phyloP scores from a whole-genome alignment of 257 asterid genomes.

The Ilex asprella region DNA sequence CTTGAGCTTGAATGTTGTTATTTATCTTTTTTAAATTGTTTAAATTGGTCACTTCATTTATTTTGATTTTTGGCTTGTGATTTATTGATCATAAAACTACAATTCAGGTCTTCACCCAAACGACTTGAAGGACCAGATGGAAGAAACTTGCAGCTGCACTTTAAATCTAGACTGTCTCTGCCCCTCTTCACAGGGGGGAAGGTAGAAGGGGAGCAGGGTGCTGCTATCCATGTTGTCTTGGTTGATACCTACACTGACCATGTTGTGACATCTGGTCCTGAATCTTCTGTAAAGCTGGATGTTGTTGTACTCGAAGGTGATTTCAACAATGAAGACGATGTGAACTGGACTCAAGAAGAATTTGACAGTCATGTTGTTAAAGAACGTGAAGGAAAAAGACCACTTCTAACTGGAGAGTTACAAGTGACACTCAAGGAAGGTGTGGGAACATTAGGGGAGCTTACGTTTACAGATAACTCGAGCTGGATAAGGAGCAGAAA shows the following conservation, averaged over 20 bases:
- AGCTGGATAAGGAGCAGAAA: slow-evolving; percentile 98
- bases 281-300: slow-evolving; percentile 79
- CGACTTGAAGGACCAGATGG: slow-evolving; percentile 91
- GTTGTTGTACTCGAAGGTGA: slow-evolving; percentile 92
- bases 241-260: slow-evolving; percentile 67
- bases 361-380: slow-evolving; percentile 88
- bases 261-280: slow-evolving; percentile 80
- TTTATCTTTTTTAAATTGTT: not conserved
- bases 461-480: slow-evolving; percentile 91
- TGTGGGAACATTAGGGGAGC: slow-evolving; percentile 91
- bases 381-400: slow-evolving; percentile 96
- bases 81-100: slow-evolving; percentile 14
- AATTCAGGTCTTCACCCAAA: slow-evolving; percentile 80
- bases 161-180: slow-evolving; percentile 73
- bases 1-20: not conserved
- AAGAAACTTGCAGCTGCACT: slow-evolving; percentile 83
- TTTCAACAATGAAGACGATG: slow-evolving; percentile 79
- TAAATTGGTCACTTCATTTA: not conserved
- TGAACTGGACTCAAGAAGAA: slow-evolving; percentile 83
- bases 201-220: slow-evolving; percentile 99
- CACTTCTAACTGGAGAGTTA: slow-evolving; percentile 82
- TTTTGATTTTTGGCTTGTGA: slow-evolving; percentile 8
- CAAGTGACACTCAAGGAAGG: slow-evolving; percentile 93
- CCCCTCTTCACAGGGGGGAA: slow-evolving; percentile 97
- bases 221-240: slow-evolving; percentile 73